These are phyloP conservation scores for Cymbopogon flexuosus DNA, from an alignment of 202 grass and related monocot genomes.

Conservation along the genomic window DNA sequence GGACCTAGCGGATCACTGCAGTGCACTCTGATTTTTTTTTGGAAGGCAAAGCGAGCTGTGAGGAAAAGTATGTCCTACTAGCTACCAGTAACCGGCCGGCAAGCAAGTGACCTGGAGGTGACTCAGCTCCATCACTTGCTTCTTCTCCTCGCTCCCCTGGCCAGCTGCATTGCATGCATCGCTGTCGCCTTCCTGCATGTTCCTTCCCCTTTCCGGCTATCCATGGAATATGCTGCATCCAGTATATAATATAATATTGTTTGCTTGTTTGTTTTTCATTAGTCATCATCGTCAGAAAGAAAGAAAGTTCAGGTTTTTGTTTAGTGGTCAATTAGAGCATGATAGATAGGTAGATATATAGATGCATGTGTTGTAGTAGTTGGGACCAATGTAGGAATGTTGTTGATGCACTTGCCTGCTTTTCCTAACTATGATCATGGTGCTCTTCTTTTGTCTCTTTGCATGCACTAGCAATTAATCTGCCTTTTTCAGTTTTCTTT, in stretches of 20 bases:
- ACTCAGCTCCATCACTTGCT: conserved; percentile 20
- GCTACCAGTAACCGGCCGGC: neutral
- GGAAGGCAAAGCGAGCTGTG: neutral
- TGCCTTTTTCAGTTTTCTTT: no score
- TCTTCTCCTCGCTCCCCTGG: neutral
- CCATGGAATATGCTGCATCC: neutral
- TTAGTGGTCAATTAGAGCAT: neutral
- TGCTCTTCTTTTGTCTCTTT: neutral
- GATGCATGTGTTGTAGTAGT: neutral
- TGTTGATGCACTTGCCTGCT: neutral
- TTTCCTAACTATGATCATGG: conserved; percentile 16
- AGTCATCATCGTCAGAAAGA: neutral
- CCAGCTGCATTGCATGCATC: neutral
- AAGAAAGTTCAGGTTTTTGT: neutral
- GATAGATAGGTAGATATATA: neutral
- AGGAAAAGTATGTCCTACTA: neutral
- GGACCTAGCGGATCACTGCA: neutral
- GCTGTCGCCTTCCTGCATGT: neutral
- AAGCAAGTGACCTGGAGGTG: conserved; percentile 5
- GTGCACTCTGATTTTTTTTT: neutral
- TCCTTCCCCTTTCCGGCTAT: neutral
- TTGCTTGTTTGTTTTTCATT: neutral
- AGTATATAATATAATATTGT: no score
- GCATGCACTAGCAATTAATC: neutral
- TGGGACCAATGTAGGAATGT: neutral